Evolutionary conservation across 164 flowering plant species (phyloP).

Genomic region (Houttuynia cordata): DNA sequence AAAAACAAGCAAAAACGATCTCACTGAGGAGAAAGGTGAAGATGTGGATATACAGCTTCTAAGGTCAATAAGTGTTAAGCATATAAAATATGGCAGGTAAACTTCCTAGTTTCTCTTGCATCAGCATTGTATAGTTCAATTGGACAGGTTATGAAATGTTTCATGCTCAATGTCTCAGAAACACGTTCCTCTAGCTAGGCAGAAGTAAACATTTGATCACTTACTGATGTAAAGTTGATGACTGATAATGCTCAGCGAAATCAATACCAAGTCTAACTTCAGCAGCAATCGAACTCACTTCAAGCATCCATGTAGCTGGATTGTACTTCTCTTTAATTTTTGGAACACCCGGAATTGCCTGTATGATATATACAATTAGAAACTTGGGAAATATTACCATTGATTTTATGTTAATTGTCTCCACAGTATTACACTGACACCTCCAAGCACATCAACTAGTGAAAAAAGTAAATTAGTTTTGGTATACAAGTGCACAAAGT

Average conservation of each 20-base stretch:
- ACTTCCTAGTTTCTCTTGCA: no score
- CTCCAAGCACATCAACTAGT: background rate
- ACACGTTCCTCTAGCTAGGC: no score
- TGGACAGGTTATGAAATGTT: no score
- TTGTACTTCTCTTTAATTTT: constrained; percentile 10
- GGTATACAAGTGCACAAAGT: no score
- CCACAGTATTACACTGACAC: constrained; percentile 18
- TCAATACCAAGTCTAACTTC: constrained; percentile 7
- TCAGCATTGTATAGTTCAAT: no score
- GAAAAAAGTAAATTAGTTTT: no score
- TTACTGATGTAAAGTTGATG: constrained; percentile 33
- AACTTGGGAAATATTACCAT: background rate
- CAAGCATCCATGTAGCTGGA: constrained; percentile 16
- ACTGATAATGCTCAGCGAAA: constrained; percentile 36
- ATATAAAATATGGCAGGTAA: no score
- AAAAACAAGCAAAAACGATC: no score
- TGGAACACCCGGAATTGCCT: constrained; percentile 42
- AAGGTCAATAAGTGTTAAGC: no score
- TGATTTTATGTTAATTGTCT: background rate
- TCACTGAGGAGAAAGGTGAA: constrained; percentile 2
- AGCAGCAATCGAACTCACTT: constrained; percentile 8
- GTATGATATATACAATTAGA: background rate
- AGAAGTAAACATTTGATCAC: background rate
- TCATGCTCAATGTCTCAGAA: no score
- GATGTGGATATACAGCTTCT: no score